Base-by-base conservation (phyloP, 129 eudicot genomes). In the Pittosporum tobira region DNA sequence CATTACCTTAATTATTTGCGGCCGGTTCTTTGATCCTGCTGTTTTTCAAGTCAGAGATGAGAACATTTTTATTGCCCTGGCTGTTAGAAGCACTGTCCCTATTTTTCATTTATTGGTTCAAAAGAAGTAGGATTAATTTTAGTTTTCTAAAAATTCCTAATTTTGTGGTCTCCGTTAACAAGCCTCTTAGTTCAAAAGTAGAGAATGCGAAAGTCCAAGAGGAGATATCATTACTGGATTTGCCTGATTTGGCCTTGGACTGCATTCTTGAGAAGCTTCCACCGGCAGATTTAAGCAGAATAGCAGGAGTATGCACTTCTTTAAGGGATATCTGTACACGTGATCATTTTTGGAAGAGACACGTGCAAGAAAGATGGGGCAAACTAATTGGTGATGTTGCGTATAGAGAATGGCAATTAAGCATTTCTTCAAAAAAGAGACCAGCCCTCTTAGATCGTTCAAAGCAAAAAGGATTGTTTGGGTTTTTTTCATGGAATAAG, bases 211-310 rank as follows among this genome's bases (percentile, higher is more conserved):
- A 59, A 30, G 48, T 66, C 26, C 54, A 40, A 0, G 54, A 30
- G 52, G 54, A 76, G 14, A 61, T 9, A 56, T 76, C 71, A 51
- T 51, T 91, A 51, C 50, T 77, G 15, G 94, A 90, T 67, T 78
- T 90, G 61, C 98, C 95, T 11, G 98, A 86, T 73, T 86, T 85
- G 59, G 75, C 87, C 61, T 61, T 91, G 82, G 98, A 91, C 47
- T 78, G 77, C 71, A 80, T 91, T 66, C 81, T 91, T 40, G 89
- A 72, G 55, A 74, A 68, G 78, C 96, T 91, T 69, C 71, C 82
- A 13, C 85, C 95, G 19, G 40, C 62, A 22, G 94, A 71, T 1
- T 60, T 90, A 12, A 67, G 66, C 3, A 80, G 34, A 11, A 63
- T 83, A 80, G 81, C 95, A 13, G 69, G 83, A 20, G 95, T 74